Evolutionary conservation across 106 monocot species (phyloP).

Genomic region (Allium cepa): DNA sequence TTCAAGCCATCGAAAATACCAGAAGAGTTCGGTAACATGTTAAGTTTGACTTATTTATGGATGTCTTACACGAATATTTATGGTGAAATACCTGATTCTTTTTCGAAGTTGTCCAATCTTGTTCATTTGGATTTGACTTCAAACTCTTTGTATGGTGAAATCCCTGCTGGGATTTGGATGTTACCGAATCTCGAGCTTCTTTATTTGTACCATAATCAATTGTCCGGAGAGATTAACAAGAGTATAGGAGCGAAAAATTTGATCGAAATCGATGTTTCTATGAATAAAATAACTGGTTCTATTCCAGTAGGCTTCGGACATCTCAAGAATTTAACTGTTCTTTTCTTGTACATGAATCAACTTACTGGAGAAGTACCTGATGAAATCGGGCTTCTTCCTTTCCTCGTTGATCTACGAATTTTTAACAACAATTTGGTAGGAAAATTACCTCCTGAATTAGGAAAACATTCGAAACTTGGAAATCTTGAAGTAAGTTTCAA

Average conservation of each 20-base stretch:
- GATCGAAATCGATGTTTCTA: conserved; percentile 36
- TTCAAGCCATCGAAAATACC: conserved; percentile 35
- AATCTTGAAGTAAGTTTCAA: conserved; percentile 54
- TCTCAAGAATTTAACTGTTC: conserved; percentile 18
- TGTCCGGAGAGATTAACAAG: conserved; percentile 29
- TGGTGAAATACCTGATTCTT: conserved; percentile 32
- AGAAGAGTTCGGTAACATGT: conserved; percentile 33
- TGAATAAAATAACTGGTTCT: conserved; percentile 37
- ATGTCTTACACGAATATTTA: conserved; percentile 21
- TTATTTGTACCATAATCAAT: conserved; percentile 15
- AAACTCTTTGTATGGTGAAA: conserved; percentile 36
- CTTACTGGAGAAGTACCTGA: conserved; percentile 40
- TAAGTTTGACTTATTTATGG: conserved; percentile 22
- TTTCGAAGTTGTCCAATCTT: conserved; percentile 19
- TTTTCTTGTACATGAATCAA: conserved; percentile 32
- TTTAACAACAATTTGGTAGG: conserved; percentile 44
- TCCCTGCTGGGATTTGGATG: conserved; percentile 37
- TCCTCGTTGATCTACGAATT: conserved; percentile 19
- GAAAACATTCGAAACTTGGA: conserved; percentile 28
- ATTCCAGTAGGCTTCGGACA: conserved; percentile 35
- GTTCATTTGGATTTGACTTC: conserved; percentile 10
- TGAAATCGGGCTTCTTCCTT: conserved; percentile 32
- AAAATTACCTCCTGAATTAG: conserved; percentile 37
- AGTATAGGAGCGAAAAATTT: conserved; percentile 13
- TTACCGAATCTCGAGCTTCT: conserved; percentile 18